phyloP scores from a whole-genome alignment of 2,329 filamentous ascomycete genomes.

The Neoascochyta sp. region DNA sequence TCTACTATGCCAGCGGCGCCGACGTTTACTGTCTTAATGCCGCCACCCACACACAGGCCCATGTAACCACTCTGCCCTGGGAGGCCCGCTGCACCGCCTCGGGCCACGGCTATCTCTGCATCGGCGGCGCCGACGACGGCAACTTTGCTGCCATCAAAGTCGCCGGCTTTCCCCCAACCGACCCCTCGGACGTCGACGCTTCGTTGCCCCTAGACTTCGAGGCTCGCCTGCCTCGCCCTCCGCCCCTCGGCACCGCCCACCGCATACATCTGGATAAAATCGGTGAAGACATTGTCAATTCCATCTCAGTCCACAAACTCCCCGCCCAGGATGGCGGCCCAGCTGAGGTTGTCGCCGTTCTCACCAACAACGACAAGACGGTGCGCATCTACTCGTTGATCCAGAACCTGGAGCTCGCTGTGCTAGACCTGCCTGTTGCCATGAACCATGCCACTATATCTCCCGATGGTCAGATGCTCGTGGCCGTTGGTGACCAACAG shows the following conservation, averaged over 20 bases:
- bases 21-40: slow-evolving; percentile 60
- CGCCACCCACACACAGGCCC: slow-evolving; percentile 66
- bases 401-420: slow-evolving; percentile 64
- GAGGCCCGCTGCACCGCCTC: slow-evolving; percentile 83
- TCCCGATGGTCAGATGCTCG: slow-evolving; percentile 74
- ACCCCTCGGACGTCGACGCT: slow-evolving; percentile 53
- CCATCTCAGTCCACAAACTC: slow-evolving; percentile 60
- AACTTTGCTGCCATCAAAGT: slow-evolving; percentile 79
- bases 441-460: slow-evolving; percentile 96
- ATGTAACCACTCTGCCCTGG: slow-evolving; percentile 65
- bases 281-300: slow-evolving; percentile 63
- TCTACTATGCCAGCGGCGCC: slow-evolving; percentile 79
- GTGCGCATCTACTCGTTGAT: slow-evolving; percentile 78
- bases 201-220: slow-evolving; percentile 53
- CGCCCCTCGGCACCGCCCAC: slow-evolving; percentile 37
- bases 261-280: slow-evolving; percentile 55
- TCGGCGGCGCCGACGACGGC: slow-evolving; percentile 78
- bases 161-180: slow-evolving; percentile 38
- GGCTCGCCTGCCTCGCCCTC: slow-evolving; percentile 30
- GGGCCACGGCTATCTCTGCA: slow-evolving; percentile 81
- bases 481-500: slow-evolving; percentile 84
- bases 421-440: slow-evolving; percentile 71
- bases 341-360: slow-evolving; percentile 65
- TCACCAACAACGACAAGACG: slow-evolving; percentile 89
- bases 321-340: slow-evolving; percentile 39